Evolutionary conservation across 495 filamentous ascomycete species (phyloP), one percentile per base, ranked within the genome.

Genomic region (Parathielavia appendiculata): DNA sequence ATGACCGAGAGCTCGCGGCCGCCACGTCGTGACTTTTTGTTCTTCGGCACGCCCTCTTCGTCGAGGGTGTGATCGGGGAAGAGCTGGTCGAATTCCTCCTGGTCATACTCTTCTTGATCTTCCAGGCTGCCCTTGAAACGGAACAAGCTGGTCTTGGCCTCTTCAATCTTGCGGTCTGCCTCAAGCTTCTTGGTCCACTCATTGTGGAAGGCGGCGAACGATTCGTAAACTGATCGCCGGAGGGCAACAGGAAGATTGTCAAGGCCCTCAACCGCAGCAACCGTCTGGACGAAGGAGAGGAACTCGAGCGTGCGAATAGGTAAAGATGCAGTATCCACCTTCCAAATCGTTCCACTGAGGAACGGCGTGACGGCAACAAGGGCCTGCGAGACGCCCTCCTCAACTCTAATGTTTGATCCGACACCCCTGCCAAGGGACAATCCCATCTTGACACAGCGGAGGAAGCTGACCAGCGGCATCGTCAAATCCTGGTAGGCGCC

Each of bases 401-500:
- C 58, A 47, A 64, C 54, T 22, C 66, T 17, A 5, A 66, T 58
- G 8, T 60, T 58, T n/a, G 71, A 61, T 0, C 63, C 51, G 41
- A 76, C 66, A 32, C 63, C 76, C 39, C 78, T 76, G 5, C 66
- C 66, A 32, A 96, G 70, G 16, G 80, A 86, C 34, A 95, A 66
- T 13, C 91, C 90, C 56, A 92, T 68, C 60, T 87, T 86, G 12
- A 99, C 76, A 54, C 89, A 86, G 54, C 88, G 83, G 10, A 97
- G 78, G 62, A 97, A 91, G 46, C 86, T 89, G 57, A 92, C 77
- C 41, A 90, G 75, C 3, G 92, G 92, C 48, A 79, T 77, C 0
- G 86, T 87, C 49, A 97, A 78, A 69, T 99, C 93, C 54, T 89
- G 87, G 62, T 96, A 97, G 35, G 81, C 83, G 43, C 82, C 79